These are phyloP conservation scores for Coelastrella sp. DNA, from an alignment of 139 green algal species.

Conservation along the genomic window DNA sequence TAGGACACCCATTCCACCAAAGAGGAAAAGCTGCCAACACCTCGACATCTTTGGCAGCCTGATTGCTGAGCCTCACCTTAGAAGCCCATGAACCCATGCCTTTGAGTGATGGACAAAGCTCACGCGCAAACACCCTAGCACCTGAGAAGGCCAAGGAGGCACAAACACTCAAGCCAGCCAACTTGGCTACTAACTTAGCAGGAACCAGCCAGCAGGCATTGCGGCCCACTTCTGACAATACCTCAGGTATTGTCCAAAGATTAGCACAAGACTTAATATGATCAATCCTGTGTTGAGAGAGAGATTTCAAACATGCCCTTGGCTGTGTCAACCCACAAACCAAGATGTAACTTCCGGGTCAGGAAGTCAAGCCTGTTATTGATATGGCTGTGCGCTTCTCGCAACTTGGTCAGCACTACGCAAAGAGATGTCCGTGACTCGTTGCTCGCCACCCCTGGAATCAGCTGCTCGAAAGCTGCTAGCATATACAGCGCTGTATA, in stretches of 20 bases:
- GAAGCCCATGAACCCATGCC: not conserved
- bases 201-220: not conserved
- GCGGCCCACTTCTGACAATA: conserved; percentile 11
- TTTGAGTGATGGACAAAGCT: conserved; percentile 1
- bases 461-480: too few relatives aligned
- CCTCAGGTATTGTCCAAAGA: too few relatives aligned
- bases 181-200: not conserved
- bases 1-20: conserved; percentile 19
- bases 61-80: conserved; percentile 30
- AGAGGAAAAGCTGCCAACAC: not conserved
- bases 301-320: not conserved
- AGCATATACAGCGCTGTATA: too few relatives aligned
- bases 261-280: conserved; percentile 15
- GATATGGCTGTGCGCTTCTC: too few relatives aligned
- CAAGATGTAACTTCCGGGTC: not conserved
- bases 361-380: too few relatives aligned
- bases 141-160: conserved; percentile 8
- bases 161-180: conserved; percentile 1
- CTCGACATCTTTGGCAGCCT: conserved; percentile 16
- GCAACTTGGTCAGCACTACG: too few relatives aligned
- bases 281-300: not conserved
- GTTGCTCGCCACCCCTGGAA: too few relatives aligned
- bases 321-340: not conserved
- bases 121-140: conserved; percentile 3
- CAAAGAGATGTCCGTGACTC: too few relatives aligned